Evolutionary conservation across 805 yeast species (phyloP), one percentile per base, ranked within the genome.

Genomic region (Yamadazyma insecticola): DNA sequence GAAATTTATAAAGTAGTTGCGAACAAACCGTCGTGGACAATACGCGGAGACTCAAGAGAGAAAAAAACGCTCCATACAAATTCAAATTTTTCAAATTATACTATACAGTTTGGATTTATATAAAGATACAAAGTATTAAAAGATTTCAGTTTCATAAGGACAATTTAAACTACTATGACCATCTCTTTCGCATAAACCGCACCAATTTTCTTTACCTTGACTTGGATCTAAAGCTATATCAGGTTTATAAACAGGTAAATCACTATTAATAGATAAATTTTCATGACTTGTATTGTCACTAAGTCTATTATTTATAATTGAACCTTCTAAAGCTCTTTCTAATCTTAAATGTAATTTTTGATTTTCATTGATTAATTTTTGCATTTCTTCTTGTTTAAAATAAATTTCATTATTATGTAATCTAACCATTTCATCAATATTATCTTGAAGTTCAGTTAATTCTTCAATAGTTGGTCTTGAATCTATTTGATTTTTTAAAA

Each of bases 81-180:
- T n/a, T n/a, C n/a, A n/a, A n/a, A n/a, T n/a, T n/a, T n/a, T n/a
- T n/a, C n/a, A n/a, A n/a, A n/a, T n/a, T n/a, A n/a, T n/a, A n/a
- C n/a, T n/a, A n/a, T n/a, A n/a, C n/a, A n/a, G n/a, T n/a, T n/a
- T 13, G n/a, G 12, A 5, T 11, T 11, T 13, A 22, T 21, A 10
- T 13, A 11, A 21, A 11, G 10, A 21, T 21, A 21, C 23, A 21
- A 11, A 6, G 8, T 9, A 13, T 43, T 52, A 71, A 40, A 70
- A 74, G 36, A 71, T 59, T 41, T 75, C 81, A 43, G 74, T 73
- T 43, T 81, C 94, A 51, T 75, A 87, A 0, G 96, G 96, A 57
- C 98, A 90, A 34, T 87, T 87, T 18, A 79, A 66, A 41, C 92
- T 82, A 28, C 78, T 80, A 51, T 90, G 98, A 1, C 97, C 98